phyloP scores from a whole-genome alignment of 2,329 filamentous ascomycete genomes.

The Fusarium sp. region DNA sequence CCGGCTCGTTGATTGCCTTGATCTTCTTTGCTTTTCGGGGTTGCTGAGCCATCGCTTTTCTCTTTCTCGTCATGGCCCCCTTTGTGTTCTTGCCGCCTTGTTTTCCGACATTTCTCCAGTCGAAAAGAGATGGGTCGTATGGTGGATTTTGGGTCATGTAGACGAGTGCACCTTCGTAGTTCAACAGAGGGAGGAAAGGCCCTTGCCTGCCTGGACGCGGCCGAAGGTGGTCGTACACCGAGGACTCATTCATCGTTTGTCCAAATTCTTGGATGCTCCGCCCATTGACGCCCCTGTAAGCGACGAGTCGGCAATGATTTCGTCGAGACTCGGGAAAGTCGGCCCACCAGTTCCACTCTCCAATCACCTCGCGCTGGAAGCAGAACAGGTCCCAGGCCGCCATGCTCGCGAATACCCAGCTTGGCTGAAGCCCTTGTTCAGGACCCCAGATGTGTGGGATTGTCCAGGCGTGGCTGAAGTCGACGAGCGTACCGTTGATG shows the following conservation, averaged over 20 bases:
- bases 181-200: slow-evolving; percentile 8
- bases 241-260: neutral
- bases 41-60: neutral
- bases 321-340: fast-evolving
- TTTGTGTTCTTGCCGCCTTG: neutral
- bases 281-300: neutral
- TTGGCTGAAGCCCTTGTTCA: neutral
- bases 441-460: slow-evolving; percentile 13
- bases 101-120: slow-evolving; percentile 6
- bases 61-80: neutral
- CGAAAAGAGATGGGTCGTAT: slow-evolving; percentile 15
- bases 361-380: neutral
- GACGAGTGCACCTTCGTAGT: fast-evolving
- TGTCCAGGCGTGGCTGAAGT: slow-evolving; percentile 22
- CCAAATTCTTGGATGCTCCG: neutral
- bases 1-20: neutral
- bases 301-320: neutral
- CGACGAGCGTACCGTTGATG: neutral
- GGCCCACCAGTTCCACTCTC: fast-evolving
- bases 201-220: neutral
- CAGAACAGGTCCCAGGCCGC: slow-evolving; percentile 23
- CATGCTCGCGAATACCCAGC: slow-evolving; percentile 18
- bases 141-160: slow-evolving; percentile 2
- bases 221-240: neutral
- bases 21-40: neutral